Evolutionary conservation across 1,139 yeast species (phyloP), one percentile per base, ranked within the genome.

Genomic region (Trichomonascaceae sp.): DNA sequence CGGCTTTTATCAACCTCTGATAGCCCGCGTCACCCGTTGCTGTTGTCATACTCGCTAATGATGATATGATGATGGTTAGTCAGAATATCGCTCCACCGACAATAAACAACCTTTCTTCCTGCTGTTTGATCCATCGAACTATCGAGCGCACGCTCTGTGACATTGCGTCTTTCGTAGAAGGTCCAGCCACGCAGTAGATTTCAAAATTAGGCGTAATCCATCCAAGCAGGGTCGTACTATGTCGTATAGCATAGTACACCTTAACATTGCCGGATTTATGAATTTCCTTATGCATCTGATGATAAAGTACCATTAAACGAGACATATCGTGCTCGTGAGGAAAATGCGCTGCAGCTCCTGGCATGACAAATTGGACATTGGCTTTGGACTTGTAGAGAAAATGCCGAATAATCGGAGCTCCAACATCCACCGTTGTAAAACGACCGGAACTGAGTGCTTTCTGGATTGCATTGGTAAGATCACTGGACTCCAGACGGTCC

Each of bases 331-430:
- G 59, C 30, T 68, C 65, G 12, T 64, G 63, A 30, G 68, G 64
- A 50, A 68, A 63, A 44, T 65, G 68, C 20, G 73, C 65, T 10
- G 65, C 67, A 27, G 65, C 61, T 36, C 65, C 60, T 7, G 83
- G 76, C 70, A 74, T 76, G 10, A 83, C 75, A 63, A 76, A 83
- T 61, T 85, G 90, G 2, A 84, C 80, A 55, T 81, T 79, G 22
- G 72, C 72, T 58, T 81, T 84, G 49, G 88, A 80, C 68, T 87
- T 89, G 73, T 82, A 90, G 27, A 90, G 76, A 66, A 93, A 93
- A 70, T 91, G 97, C 57, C 83, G 81, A 20, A 89, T 77, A 52
- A 80, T 68, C 0, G 86, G 85, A 0, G 82, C 84, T 13, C 81
- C 80, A 24, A 82, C 75, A 55, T 82, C 87, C 22, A 75, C 70